These are phyloP conservation scores for Halophytophthora batemanensis DNA, from an alignment of 352 stramenopile species.

Conservation along the genomic window DNA sequence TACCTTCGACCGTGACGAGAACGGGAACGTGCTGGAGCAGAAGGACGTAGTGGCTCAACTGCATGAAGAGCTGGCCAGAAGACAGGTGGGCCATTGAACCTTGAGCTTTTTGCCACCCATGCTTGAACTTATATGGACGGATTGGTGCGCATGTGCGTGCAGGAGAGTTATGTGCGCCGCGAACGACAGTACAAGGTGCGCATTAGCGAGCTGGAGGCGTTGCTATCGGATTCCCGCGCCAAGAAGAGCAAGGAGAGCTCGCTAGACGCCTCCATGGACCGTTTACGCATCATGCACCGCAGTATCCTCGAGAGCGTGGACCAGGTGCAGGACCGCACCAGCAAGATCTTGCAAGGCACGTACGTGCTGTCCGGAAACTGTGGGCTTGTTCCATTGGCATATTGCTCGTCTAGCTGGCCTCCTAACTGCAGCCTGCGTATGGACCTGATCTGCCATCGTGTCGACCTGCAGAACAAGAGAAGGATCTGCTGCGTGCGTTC, in stretches of 20 bases:
- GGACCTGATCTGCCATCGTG: background rate
- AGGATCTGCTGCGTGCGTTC: constrained; percentile 89
- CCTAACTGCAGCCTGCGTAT: background rate
- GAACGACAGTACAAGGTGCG: constrained; percentile 87
- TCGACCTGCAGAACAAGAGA: constrained; percentile 76
- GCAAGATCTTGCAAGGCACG: constrained; percentile 82
- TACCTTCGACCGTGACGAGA: constrained; percentile 17
- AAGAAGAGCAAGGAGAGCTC: constrained; percentile 72
- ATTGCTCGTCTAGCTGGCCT: constrained; percentile 1
- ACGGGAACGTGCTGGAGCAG: constrained; percentile 29
- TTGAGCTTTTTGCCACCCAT: background rate
- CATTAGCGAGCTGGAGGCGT: constrained; percentile 76
- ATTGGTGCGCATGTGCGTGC: background rate
- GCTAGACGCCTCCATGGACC: constrained; percentile 73
- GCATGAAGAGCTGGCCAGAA: constrained; percentile 55
- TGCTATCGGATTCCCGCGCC: constrained; percentile 58
- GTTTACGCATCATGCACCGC: constrained; percentile 80
- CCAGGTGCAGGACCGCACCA: constrained; percentile 89
- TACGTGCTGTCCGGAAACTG: constrained; percentile 21
- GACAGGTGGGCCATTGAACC: constrained; percentile 27
- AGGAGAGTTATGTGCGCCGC: constrained; percentile 85
- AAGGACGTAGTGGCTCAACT: constrained; percentile 55
- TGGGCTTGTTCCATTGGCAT: background rate
- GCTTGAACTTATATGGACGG: background rate
- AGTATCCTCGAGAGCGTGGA: constrained; percentile 88